A percentile compares a stretch with the other conserved stretches of the same genome.
Evolutionary conservation across 192 early-diverging fungal species (phyloP).

Genomic region (Kappamyces sp.): DNA sequence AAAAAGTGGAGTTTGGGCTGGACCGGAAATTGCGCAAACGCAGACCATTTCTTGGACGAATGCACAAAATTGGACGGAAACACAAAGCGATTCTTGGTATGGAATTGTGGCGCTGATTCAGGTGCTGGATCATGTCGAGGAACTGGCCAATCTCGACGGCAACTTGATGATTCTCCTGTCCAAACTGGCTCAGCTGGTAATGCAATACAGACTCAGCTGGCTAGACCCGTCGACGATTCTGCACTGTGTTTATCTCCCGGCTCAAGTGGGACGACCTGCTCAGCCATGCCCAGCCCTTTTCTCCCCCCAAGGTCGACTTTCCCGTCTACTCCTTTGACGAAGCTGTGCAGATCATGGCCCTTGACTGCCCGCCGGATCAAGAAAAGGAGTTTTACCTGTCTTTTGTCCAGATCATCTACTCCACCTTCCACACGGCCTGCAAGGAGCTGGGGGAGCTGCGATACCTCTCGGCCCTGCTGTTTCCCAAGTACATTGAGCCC

Average conservation of each 20-base stretch:
- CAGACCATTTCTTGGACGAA: conserved; percentile 63
- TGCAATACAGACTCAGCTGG: not conserved
- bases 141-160: conserved; percentile 57
- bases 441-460: conserved; percentile 82
- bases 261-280: conserved; percentile 77
- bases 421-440: conserved; percentile 74
- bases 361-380: conserved; percentile 61
- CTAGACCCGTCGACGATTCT: conserved; percentile 49
- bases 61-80: conserved; percentile 15
- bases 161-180: not conserved
- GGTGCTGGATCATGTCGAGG: conserved; percentile 70
- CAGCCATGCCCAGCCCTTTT: conserved; percentile 47
- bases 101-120: not conserved
- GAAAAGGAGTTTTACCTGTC: conserved; percentile 57
- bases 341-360: conserved; percentile 61
- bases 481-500: conserved; percentile 83
- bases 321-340: conserved; percentile 69
- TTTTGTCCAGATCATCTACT: conserved; percentile 77
- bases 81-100: conserved; percentile 7
- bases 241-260: conserved; percentile 65
- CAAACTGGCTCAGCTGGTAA: not conserved
- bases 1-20: conserved; percentile 51
- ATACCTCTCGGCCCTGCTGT: conserved; percentile 73
- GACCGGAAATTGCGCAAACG: conserved; percentile 56
- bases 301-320: conserved; percentile 66